These are phyloP conservation scores for Elaeis oleifera DNA, from an alignment of 202 grass and related monocot genomes.

Conservation along the genomic window DNA sequence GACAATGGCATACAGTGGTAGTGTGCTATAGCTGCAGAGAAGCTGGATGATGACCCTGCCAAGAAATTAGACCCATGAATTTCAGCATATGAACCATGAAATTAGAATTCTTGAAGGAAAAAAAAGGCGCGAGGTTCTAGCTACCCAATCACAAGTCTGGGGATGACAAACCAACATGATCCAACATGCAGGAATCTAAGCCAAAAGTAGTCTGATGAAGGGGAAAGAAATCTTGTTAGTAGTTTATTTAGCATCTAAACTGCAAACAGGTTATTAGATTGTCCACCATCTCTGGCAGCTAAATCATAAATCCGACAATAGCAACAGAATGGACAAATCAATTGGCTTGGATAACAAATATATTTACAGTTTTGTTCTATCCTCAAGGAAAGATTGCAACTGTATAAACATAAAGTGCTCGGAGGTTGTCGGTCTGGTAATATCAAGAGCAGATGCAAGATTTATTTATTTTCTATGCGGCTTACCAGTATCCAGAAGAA, in stretches of 20 bases:
- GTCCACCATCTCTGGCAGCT: too few species aligned
- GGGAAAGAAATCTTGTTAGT: background rate
- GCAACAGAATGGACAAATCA: too few species aligned
- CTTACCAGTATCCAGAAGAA: constrained; percentile 99
- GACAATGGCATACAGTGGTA: constrained; percentile 70
- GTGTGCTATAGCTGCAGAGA: constrained; percentile 76
- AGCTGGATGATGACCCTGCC: constrained; percentile 48
- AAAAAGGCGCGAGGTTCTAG: background rate
- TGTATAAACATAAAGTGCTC: too few species aligned
- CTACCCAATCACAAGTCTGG: constrained; percentile 75
- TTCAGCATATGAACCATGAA: background rate
- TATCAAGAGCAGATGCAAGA: too few species aligned
- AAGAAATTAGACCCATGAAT: background rate
- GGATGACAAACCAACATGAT: constrained; percentile 49
- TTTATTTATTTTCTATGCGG: background rate
- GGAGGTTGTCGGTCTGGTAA: too few species aligned
- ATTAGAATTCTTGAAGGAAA: too few species aligned
- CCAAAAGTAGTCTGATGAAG: constrained; percentile 62
- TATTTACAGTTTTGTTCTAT: too few species aligned
- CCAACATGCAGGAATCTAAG: constrained; percentile 92
- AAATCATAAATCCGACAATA: too few species aligned
- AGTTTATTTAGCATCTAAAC: too few species aligned
- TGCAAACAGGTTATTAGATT: too few species aligned
- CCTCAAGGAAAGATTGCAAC: too few species aligned
- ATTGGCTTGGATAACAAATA: too few species aligned